Evolutionary conservation across 1,139 yeast genomes (phyloP).

Genomic region (Pichia sp.): DNA sequence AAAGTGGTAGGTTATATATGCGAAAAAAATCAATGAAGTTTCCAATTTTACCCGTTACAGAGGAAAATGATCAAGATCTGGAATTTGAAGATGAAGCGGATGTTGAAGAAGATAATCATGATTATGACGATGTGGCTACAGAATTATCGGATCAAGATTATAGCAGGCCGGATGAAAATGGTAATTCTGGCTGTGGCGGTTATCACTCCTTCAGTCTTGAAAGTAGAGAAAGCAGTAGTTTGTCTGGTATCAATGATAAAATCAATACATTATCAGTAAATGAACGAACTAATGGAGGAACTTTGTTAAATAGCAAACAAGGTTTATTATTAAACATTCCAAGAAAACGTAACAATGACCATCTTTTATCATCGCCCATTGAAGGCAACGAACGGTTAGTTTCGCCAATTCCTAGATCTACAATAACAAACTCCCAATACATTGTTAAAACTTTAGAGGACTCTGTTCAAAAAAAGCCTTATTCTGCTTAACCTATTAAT

Average conservation of each 20-base stretch:
- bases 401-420: background rate
- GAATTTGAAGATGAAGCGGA: constrained; percentile 14
- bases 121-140: constrained; percentile 9
- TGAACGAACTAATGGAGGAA: background rate
- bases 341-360: background rate
- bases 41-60: constrained; percentile 11
- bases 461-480: no score
- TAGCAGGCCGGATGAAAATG: background rate
- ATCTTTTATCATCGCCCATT: background rate
- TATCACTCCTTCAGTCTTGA: background rate
- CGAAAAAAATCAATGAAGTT: constrained; percentile 8
- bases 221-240: background rate
- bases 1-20: constrained; percentile 6
- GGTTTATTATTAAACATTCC: background rate
- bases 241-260: background rate
- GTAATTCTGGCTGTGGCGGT: no score
- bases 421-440: background rate
- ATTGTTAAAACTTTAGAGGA: no score
- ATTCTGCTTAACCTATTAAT: no score
- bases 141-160: constrained; percentile 4
- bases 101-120: constrained; percentile 12
- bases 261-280: background rate
- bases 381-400: background rate
- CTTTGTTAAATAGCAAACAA: no score
- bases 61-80: constrained; percentile 11